Evolutionary conservation across 805 yeast species (phyloP), one percentile per base, ranked within the genome.

Genomic region (Ogataea salicorniae): DNA sequence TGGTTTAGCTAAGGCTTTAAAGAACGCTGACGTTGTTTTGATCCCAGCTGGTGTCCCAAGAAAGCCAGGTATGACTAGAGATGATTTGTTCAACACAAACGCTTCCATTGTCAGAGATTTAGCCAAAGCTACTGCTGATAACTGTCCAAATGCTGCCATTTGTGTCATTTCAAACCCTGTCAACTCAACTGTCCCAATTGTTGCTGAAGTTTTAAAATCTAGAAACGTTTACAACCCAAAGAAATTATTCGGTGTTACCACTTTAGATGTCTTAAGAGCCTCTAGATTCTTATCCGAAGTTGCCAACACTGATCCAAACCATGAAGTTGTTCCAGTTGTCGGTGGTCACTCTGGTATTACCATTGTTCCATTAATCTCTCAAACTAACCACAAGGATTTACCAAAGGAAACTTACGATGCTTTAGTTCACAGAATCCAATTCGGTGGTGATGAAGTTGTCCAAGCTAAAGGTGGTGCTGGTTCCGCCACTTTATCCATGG

Each of bases 61-160:
- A 81, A 91, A 90, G 77, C 97, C 97, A 59, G 97, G 97, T 71
- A 91, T 91, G 97, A 88, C 97, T 65, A 87, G 97, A 78, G 97
- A 91, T 69, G 97, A 91, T 68, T 77, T 91, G 63, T 91, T 91
- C 84, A 84, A 87, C 77, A 91, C 95, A 76, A 91, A 91, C 66
- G 97, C 97, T 45, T 84, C 95, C 45, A 91, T 91, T 69, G 97
- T 91, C 54, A 83, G 94, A 68, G 96, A 87, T 71, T 79, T 91
- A 70, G 96, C 96, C 67, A 76, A 83, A 71, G 86, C 90, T 46
- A 80, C 80, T 60, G 96, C 95, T 52, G 87, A 85, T 56, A 66
- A 76, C 69, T 79, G 87, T 56, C 97, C 97, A 66, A 78, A 87
- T 60, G 97, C 97, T 51, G 81, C 87, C 45, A 72, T 90, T 46